Percentiles rank a stretch among this genome's conserved stretches.
Evolutionary conservation across 2,329 filamentous ascomycete genomes (phyloP).

Genomic region (Exophiala calicioides): DNA sequence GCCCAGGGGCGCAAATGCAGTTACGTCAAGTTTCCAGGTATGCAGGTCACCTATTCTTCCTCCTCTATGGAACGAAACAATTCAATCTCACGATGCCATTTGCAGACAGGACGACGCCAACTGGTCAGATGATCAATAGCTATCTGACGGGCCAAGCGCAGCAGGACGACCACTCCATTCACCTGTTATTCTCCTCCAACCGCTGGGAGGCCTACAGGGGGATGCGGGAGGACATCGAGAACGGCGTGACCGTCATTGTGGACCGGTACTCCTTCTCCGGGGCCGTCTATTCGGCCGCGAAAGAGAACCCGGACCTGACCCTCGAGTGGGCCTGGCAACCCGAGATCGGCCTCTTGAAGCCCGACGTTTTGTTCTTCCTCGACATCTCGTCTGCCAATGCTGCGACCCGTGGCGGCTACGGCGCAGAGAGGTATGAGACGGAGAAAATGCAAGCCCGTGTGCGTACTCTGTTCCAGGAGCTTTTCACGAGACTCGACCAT

Average conservation of each 20-base stretch:
- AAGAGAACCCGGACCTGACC: constrained; percentile 68
- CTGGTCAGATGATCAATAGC: constrained; percentile 80
- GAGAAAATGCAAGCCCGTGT: constrained; percentile 79
- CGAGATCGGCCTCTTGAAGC: constrained; percentile 81
- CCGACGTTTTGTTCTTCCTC: constrained; percentile 85
- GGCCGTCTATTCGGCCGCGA: constrained; percentile 89
- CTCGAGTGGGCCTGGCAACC: constrained; percentile 81
- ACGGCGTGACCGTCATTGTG: constrained; percentile 75
- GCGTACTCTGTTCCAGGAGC: constrained; percentile 66
- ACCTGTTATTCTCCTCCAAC: constrained; percentile 87
- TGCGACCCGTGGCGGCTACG: constrained; percentile 78
- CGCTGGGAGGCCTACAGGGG: constrained; percentile 69
- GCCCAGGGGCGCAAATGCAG: constrained; percentile 54
- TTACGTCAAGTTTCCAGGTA: constrained; percentile 68
- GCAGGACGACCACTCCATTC: constrained; percentile 85
- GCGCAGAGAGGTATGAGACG: constrained; percentile 85
- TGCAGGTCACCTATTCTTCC: not conserved
- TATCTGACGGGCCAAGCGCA: constrained; percentile 73
- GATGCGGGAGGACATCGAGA: constrained; percentile 53
- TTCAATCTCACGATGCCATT: not conserved
- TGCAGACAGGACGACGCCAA: constrained; percentile 76
- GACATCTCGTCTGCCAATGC: constrained; percentile 75
- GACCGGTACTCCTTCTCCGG: constrained; percentile 96
- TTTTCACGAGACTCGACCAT: constrained; percentile 48
- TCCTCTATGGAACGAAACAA: not conserved